Base-by-base conservation (phyloP, 306 rosid species). In the Prunus kanzakura region DNA sequence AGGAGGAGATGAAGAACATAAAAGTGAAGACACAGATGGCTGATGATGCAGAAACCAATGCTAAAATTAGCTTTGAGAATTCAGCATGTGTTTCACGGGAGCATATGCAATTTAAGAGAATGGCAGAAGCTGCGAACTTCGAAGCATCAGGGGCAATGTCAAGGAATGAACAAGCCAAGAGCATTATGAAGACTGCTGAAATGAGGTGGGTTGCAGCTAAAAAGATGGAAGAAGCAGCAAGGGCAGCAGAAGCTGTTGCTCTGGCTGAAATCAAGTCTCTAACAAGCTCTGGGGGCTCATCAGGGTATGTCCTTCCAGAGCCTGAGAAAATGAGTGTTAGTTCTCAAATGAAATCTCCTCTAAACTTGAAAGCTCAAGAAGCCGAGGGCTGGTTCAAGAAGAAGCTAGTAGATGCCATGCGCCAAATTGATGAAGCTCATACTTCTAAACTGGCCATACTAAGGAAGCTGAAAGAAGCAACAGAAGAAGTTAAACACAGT, bases 211-310 rank as follows among this genome's bases (percentile, higher is more conserved):
- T 90, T 65, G 97, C 99, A 2, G 99, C 99, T 30, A 92, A 91
- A 77, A 95, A 90, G 89, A 95, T 95, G 99, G 97, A 93, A 70
- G 97, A 95, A 83, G 99, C 99, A 2, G 97, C 99, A 16, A 88
- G 69, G 85, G 97, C 97, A 16, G 97, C 97, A 25, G 99, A 95
- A 85, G 97, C 93, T 7, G 89, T 92, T 75, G 99, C 99, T 73
- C 88, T 92, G 46, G 96, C 97, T 7, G 99, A 95, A 84, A 86
- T 95, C 75, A 81, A 83, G 77, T 96, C 91, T 67, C 82, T 95
- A 62, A 84, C 91, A 8, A 10, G 79, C 71, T 54, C 67, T 30
- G 88, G 87, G 74, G 71, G 71, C 71, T 71, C 88, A 49, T 51
- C 87, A 10, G 85, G 82, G 41, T 75, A 85, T 77, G 56, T 82